These are phyloP conservation scores for Otatea glauca DNA, from an alignment of 176 grass and related monocot genomes.

Conservation along the genomic window DNA sequence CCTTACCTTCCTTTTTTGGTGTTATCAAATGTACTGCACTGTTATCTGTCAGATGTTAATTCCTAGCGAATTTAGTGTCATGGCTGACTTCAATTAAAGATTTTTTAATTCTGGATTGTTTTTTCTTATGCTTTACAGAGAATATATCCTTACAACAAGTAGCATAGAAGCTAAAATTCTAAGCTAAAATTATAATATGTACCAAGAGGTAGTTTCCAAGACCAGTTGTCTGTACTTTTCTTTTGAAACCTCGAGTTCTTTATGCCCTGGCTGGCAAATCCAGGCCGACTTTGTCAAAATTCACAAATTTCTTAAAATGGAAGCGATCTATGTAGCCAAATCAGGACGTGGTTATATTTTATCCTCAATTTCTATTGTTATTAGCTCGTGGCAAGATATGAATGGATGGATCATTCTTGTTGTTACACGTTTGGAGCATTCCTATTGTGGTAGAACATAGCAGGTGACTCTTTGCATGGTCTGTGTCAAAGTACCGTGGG, in stretches of 20 bases:
- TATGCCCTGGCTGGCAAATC: constrained; percentile 16
- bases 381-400: constrained; percentile 25
- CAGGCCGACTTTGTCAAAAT: neutral
- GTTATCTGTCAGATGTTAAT: neutral
- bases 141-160: neutral
- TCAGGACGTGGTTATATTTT: constrained; percentile 15
- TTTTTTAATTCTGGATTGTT: neutral
- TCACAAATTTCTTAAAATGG: neutral
- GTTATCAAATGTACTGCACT: constrained; percentile 10
- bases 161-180: neutral
- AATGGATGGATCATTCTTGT: neutral
- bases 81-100: neutral
- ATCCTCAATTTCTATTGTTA: constrained; percentile 9
- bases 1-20: constrained; percentile 14
- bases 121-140: neutral
- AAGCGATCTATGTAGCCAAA: neutral
- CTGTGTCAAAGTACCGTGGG: neutral
- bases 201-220: neutral
- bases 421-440: neutral
- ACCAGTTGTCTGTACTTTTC: neutral
- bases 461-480: constrained; percentile 27
- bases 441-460: constrained; percentile 36
- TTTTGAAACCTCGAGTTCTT: constrained; percentile 21
- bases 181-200: constrained; percentile 16
- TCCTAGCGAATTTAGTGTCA: neutral